These are phyloP conservation scores for Isatis lusitanica DNA, from an alignment of 441 rosid species.

Conservation along the genomic window DNA sequence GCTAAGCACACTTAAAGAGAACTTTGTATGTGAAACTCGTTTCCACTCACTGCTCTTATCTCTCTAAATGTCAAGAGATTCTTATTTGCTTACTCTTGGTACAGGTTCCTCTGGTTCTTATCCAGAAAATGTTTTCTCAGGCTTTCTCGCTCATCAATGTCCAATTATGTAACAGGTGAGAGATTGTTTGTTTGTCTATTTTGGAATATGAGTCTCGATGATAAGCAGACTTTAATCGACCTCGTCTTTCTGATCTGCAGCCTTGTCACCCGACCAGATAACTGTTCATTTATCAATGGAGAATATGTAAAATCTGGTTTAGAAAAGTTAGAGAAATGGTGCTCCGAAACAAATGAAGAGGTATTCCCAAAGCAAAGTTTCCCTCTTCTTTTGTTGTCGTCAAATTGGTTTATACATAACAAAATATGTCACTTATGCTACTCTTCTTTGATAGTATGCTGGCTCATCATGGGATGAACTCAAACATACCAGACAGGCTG, in stretches of 20 bases:
- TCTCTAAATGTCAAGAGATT: conserved; percentile 12
- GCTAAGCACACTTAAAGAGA: conserved; percentile 68
- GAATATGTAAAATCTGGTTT: conserved; percentile 94
- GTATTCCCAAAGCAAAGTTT: conserved; percentile 35
- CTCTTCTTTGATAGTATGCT: conserved; percentile 58
- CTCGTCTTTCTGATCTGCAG: conserved; percentile 41
- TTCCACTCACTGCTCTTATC: conserved; percentile 25
- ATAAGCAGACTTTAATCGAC: conserved; percentile 3
- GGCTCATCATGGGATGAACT: conserved; percentile 97
- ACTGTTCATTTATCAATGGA: conserved; percentile 97
- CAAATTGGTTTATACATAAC: background rate
- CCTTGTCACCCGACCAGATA: conserved; percentile 94
- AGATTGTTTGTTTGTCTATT: conserved; percentile 4
- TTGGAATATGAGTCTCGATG: conserved; percentile 22
- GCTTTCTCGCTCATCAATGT: conserved; percentile 81
- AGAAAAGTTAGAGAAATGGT: conserved; percentile 94
- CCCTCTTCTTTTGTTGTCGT: background rate
- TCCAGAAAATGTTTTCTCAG: conserved; percentile 81
- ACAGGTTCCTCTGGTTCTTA: conserved; percentile 81
- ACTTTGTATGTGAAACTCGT: conserved; percentile 55
- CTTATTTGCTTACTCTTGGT: conserved; percentile 24
- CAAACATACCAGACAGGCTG: conserved; percentile 93
- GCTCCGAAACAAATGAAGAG: conserved; percentile 86
- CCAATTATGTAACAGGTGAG: conserved; percentile 79
- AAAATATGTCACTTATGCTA: conserved; percentile 18